phyloP scores from a whole-genome alignment of 2,329 filamentous ascomycete genomes.

The Trichophaea hybrida region DNA sequence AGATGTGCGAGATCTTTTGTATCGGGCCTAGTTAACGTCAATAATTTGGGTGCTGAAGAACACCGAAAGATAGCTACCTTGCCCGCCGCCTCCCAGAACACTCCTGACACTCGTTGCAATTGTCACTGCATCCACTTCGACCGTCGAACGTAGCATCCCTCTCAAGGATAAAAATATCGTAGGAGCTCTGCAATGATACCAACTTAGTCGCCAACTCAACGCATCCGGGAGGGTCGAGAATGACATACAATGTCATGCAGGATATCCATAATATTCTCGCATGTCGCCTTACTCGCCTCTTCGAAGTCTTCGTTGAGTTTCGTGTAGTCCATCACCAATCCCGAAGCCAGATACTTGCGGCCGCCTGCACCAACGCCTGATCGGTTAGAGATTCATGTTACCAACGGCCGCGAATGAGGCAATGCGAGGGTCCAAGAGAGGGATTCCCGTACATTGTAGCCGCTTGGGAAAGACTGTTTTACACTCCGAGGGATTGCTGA shows the following conservation, averaged over 20 bases:
- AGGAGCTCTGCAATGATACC: neutral
- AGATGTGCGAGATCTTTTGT: constrained; percentile 1
- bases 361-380: neutral
- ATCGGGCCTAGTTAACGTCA: neutral
- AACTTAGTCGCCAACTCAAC: neutral
- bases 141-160: neutral
- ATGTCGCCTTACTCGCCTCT: neutral
- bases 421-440: neutral
- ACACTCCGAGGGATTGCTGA: neutral
- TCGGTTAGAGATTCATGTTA: neutral
- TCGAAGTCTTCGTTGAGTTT: neutral
- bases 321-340: neutral
- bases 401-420: neutral
- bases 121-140: neutral
- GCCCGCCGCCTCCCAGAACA: neutral
- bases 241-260: neutral
- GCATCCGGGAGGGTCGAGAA: neutral
- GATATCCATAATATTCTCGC: neutral
- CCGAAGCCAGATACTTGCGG: neutral
- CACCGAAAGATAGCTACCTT: neutral
- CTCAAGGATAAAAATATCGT: neutral
- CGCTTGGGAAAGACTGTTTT: neutral
- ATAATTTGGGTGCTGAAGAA: neutral
- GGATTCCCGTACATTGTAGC: neutral
- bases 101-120: neutral